These are phyloP conservation scores for Leavenworthia alabamica DNA, from an alignment of 345 rosid genomes.

Conservation along the genomic window DNA sequence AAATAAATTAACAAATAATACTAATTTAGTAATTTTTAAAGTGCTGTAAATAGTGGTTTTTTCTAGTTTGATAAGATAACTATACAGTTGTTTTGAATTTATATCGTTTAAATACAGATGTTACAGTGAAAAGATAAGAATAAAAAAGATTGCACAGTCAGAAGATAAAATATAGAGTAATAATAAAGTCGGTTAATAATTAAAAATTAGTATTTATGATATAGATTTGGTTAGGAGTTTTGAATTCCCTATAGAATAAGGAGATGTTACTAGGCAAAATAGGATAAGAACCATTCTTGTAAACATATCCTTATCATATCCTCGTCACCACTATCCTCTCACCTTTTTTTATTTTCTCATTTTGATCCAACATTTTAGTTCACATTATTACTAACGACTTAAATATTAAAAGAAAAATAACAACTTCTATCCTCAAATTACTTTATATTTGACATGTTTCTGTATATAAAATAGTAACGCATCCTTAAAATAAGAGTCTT, in stretches of 20 bases:
- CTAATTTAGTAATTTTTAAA: neutral
- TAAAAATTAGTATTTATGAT: slow-evolving; percentile 6
- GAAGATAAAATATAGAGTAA: neutral
- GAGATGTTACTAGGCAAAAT: slow-evolving; percentile 15
- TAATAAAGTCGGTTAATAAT: slow-evolving; percentile 17
- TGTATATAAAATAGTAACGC: neutral
- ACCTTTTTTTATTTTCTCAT: neutral
- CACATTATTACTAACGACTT: slow-evolving; percentile 22
- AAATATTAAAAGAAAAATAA: neutral
- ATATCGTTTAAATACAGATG: neutral
- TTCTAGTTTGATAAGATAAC: neutral
- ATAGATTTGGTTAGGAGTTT: slow-evolving; percentile 18
- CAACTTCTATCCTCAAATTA: slow-evolving; percentile 6
- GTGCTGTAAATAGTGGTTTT: neutral
- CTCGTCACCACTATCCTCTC: slow-evolving; percentile 23
- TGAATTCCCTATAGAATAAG: neutral
- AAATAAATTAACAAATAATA: neutral
- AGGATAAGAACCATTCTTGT: slow-evolving; percentile 27
- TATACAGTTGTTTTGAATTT: neutral
- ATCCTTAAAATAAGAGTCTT: slow-evolving; percentile 24
- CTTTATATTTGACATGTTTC: neutral
- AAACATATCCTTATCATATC: slow-evolving; percentile 31
- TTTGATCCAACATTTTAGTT: slow-evolving; percentile 10
- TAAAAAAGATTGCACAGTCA: neutral
- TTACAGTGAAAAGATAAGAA: neutral